These are phyloP conservation scores for Kwoniella botswanensis DNA, from an alignment of 768 basidiomycete genomes.

Conservation along the genomic window DNA sequence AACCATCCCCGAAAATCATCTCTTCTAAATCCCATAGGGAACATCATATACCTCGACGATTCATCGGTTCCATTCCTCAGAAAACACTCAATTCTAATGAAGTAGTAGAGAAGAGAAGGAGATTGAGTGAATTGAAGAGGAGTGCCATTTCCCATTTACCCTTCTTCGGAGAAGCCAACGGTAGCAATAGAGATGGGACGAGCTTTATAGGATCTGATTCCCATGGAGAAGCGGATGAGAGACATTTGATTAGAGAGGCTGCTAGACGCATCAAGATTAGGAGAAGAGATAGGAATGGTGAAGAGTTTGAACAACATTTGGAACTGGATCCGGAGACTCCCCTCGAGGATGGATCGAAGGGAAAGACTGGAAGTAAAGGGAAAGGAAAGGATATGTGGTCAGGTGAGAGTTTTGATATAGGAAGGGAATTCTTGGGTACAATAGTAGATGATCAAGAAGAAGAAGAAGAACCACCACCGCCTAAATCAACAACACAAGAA, in stretches of 20 bases:
- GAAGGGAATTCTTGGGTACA: constrained; percentile 38
- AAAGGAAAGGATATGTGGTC: constrained; percentile 51
- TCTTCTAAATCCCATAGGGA: constrained; percentile 31
- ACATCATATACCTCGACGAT: constrained; percentile 44
- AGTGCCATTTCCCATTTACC: constrained; percentile 20
- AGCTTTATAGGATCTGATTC: not conserved
- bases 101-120: constrained; percentile 28
- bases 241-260: not conserved
- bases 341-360: constrained; percentile 8
- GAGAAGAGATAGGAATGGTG: constrained; percentile 14
- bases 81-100: constrained; percentile 41
- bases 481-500: not conserved
- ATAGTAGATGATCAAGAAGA: constrained; percentile 3
- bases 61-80: constrained; percentile 53
- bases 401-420: constrained; percentile 54
- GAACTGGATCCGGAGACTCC: constrained; percentile 19
- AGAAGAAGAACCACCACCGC: constrained; percentile 14
- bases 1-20: constrained; percentile 36
- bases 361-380: constrained; percentile 18
- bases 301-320: constrained; percentile 13
- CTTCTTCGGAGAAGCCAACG: not conserved
- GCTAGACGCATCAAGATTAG: constrained; percentile 11
- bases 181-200: not conserved
- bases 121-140: constrained; percentile 28
- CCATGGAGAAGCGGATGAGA: not conserved